Evolutionary conservation across 805 yeast species (phyloP).

Genomic region (Wilhelminamyces savonicus): DNA sequence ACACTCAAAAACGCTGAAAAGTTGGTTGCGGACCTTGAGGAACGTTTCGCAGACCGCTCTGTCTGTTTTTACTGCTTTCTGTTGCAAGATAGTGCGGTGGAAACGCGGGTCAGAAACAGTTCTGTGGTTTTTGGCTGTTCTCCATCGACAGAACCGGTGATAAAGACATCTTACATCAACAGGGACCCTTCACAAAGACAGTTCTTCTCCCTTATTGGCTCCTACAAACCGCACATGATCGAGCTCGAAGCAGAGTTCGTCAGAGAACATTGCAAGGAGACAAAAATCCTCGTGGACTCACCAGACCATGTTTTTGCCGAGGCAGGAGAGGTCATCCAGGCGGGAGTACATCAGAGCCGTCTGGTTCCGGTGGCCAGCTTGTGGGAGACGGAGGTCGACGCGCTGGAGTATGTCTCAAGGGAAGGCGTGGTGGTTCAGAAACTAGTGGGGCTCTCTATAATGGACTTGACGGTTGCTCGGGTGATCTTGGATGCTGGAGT

Average conservation of each 20-base stretch:
- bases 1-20: constrained; percentile 32
- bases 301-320: constrained; percentile 48
- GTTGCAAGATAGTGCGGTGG: constrained; percentile 6
- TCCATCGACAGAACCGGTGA: constrained; percentile 48
- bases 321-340: constrained; percentile 59
- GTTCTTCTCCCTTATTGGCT: constrained; percentile 57
- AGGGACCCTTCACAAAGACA: constrained; percentile 17
- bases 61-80: constrained; percentile 17
- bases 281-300: constrained; percentile 54
- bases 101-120: constrained; percentile 24
- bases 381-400: constrained; percentile 11
- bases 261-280: constrained; percentile 24
- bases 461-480: constrained; percentile 54
- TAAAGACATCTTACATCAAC: constrained; percentile 25
- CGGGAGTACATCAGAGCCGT: constrained; percentile 29
- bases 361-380: constrained; percentile 44
- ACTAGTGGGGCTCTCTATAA: constrained; percentile 57
- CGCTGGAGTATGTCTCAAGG: too few relatives aligned
- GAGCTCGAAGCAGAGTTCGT: constrained; percentile 48
- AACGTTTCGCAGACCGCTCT: constrained; percentile 21
- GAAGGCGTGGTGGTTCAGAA: constrained; percentile 38
- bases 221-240: constrained; percentile 61
- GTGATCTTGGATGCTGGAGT: constrained; percentile 22
- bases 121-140: constrained; percentile 54
- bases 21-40: constrained; percentile 16